These are phyloP conservation scores for Tylopilus plumbeoviolaceoides DNA, from an alignment of 768 basidiomycete species.

Conservation along the genomic window DNA sequence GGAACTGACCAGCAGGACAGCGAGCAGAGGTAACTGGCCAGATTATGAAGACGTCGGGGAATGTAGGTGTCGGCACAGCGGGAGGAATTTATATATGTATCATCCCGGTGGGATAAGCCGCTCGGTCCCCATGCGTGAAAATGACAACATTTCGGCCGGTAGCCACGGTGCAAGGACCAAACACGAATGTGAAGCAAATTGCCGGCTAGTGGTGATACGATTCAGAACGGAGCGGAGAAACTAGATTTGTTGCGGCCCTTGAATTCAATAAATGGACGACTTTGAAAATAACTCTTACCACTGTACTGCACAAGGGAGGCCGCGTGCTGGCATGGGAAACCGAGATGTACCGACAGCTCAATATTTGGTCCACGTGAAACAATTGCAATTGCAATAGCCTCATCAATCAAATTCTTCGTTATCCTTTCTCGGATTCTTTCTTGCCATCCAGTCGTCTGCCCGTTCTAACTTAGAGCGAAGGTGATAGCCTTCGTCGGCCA, in stretches of 20 bases:
- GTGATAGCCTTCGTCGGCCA: conserved; percentile 25
- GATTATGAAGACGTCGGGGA: conserved; percentile 11
- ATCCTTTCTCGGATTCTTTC: conserved; percentile 14
- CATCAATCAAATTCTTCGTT: conserved; percentile 1
- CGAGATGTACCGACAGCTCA: conserved; percentile 13
- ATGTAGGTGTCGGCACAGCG: conserved; percentile 11
- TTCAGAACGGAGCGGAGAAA: conserved; percentile 11
- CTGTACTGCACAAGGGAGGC: conserved; percentile 1
- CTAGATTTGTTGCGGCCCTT: conserved; percentile 16
- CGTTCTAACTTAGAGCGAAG: conserved; percentile 19
- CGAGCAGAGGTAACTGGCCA: background rate
- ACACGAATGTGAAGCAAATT: conserved; percentile 9
- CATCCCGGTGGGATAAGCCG: conserved; percentile 20
- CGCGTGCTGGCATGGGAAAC: conserved; percentile 18
- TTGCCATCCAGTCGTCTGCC: conserved; percentile 5
- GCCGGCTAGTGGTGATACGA: conserved; percentile 2
- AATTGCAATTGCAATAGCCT: too few species aligned
- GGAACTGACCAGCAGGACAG: conserved; percentile 3
- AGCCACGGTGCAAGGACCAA: conserved; percentile 18
- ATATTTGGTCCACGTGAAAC: conserved; percentile 17
- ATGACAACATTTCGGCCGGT: conserved; percentile 18
- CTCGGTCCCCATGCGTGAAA: conserved; percentile 13
- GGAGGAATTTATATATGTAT: conserved; percentile 30
- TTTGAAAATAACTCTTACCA: conserved; percentile 1
- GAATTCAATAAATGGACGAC: background rate